phyloP scores from a whole-genome alignment of 805 yeast genomes.

The Zygosaccharomyces rouxii region DNA sequence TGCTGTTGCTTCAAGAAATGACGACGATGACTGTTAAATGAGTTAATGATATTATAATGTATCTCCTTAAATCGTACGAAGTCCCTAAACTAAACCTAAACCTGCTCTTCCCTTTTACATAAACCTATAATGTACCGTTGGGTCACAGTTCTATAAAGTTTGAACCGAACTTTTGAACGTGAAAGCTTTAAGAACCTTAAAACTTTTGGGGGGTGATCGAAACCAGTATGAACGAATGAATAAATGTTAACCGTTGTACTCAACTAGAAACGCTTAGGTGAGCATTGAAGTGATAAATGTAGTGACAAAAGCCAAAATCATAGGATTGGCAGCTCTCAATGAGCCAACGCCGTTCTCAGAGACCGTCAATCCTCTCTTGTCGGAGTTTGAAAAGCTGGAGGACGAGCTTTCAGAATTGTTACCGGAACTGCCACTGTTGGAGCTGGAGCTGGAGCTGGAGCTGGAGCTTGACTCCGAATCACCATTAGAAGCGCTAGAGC shows the following conservation, averaged over 20 bases:
- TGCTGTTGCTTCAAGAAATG: too few relatives aligned
- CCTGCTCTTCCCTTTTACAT: too few relatives aligned
- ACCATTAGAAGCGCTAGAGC: not conserved
- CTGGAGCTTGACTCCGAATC: not conserved
- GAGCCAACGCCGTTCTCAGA: not conserved
- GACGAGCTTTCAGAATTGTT: too few relatives aligned
- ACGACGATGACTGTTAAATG: too few relatives aligned
- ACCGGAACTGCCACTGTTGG: not conserved
- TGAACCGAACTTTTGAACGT: too few relatives aligned
- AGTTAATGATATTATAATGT: too few relatives aligned
- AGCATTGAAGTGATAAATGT: not conserved
- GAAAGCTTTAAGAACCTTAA: too few relatives aligned
- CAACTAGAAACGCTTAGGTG: not conserved
- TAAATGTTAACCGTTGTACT: not conserved
- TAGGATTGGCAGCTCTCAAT: not conserved
- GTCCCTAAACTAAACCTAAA: too few relatives aligned
- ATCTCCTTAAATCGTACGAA: too few relatives aligned
- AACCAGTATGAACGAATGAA: not conserved
- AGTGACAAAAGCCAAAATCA: not conserved
- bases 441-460: not conserved
- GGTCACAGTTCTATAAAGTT: too few relatives aligned
- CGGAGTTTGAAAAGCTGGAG: not conserved
- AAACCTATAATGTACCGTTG: too few relatives aligned
- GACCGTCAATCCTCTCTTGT: not conserved
- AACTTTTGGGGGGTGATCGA: too few relatives aligned